These are phyloP conservation scores for Tricholoma sp. DNA, from an alignment of 768 basidiomycete species.

Conservation along the genomic window DNA sequence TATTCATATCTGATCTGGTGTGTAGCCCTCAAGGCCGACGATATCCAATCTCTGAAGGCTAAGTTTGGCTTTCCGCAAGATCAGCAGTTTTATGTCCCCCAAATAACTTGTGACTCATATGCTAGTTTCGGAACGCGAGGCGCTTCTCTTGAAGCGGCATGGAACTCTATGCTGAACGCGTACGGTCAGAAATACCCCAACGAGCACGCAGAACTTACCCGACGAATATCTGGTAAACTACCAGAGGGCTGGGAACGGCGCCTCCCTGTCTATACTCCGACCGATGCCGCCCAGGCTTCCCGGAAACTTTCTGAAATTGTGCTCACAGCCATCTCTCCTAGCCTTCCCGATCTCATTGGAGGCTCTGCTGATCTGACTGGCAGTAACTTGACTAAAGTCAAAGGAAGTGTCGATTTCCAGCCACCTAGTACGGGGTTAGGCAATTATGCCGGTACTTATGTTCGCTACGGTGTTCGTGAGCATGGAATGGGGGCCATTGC, in stretches of 20 bases:
- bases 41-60: slow-evolving; percentile 76
- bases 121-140: slow-evolving; percentile 64
- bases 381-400: slow-evolving; percentile 87
- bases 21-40: slow-evolving; percentile 87
- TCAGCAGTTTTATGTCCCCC: slow-evolving; percentile 72
- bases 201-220: slow-evolving; percentile 81
- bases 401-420: slow-evolving; percentile 87
- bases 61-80: slow-evolving; percentile 81
- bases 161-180: slow-evolving; percentile 61
- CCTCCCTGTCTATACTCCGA: slow-evolving; percentile 80
- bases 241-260: slow-evolving; percentile 83
- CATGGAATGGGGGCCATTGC: slow-evolving; percentile 96
- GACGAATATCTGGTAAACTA: slow-evolving; percentile 79
- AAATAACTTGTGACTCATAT: slow-evolving; percentile 69
- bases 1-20: neutral
- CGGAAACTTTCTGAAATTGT: slow-evolving; percentile 92
- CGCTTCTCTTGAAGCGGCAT: slow-evolving; percentile 65
- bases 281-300: slow-evolving; percentile 82
- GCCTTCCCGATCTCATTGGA: slow-evolving; percentile 80
- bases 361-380: slow-evolving; percentile 93
- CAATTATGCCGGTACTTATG: slow-evolving; percentile 80
- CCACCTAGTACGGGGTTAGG: slow-evolving; percentile 82
- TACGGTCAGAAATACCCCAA: slow-evolving; percentile 78
- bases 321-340: slow-evolving; percentile 67
- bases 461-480: slow-evolving; percentile 96